phyloP scores from a whole-genome alignment of 1,284 basidiomycete genomes.

The Pseudozyma thailandica region DNA sequence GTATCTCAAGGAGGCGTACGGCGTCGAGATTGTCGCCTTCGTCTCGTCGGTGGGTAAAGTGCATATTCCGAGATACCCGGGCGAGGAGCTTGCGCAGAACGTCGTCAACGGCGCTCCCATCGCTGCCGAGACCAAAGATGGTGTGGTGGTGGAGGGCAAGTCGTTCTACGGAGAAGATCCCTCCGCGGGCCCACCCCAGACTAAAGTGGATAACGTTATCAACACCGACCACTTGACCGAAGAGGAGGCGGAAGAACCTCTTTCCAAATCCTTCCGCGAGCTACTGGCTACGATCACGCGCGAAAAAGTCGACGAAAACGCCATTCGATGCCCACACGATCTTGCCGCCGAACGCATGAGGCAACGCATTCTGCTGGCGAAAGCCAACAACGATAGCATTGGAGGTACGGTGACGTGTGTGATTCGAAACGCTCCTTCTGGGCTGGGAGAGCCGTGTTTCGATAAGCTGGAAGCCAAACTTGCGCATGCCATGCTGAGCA shows the following conservation, averaged over 20 bases:
- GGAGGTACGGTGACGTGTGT: slow-evolving; percentile 97
- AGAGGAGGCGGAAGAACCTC: slow-evolving; percentile 80
- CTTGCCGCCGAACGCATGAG: slow-evolving; percentile 91
- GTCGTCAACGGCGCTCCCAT: slow-evolving; percentile 19
- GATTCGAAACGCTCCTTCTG: slow-evolving; percentile 86
- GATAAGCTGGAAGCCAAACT: slow-evolving; percentile 98
- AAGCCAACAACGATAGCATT: slow-evolving; percentile 90
- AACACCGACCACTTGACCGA: slow-evolving; percentile 72
- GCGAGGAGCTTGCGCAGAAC: slow-evolving; percentile 51
- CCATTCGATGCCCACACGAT: slow-evolving; percentile 88
- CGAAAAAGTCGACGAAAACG: slow-evolving; percentile 85
- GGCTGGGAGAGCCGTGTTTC: slow-evolving; percentile 96
- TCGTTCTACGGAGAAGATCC: slow-evolving; percentile 49
- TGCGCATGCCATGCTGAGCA: slow-evolving; percentile 97
- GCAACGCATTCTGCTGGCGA: slow-evolving; percentile 91
- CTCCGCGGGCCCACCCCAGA: slow-evolving; percentile 69
- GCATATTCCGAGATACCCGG: slow-evolving; percentile 73
- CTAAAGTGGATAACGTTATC: slow-evolving; percentile 58
- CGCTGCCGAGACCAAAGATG: slow-evolving; percentile 14
- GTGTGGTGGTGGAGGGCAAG: slow-evolving; percentile 21
- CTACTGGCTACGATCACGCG: slow-evolving; percentile 84
- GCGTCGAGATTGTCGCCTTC: slow-evolving; percentile 95
- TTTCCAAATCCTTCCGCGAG: slow-evolving; percentile 84
- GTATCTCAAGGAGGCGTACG: slow-evolving; percentile 87
- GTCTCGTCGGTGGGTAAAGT: slow-evolving; percentile 96